A percentile compares a stretch with the other conserved stretches of the same genome.
phyloP scores from a whole-genome alignment of 73 alveolate genomes.

The Tetrahymena thermophila region DNA sequence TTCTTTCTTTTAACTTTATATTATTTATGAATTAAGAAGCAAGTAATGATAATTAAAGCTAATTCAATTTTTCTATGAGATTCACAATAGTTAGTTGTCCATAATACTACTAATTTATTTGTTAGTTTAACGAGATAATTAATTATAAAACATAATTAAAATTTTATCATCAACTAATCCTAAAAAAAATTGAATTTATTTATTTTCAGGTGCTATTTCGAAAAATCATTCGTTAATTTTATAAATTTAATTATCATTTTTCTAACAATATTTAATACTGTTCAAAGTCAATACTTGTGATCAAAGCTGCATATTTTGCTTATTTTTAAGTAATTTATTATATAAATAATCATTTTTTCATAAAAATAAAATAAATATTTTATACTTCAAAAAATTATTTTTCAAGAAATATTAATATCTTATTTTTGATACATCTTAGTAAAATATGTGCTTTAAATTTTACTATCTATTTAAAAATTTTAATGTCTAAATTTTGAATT shows the following conservation, averaged over 20 bases:
- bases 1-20: neutral
- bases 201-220: neutral
- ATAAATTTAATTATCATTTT: neutral
- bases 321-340: too few species aligned
- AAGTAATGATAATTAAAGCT: neutral
- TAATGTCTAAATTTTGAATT: too few species aligned
- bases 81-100: neutral
- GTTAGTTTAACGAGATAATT: neutral
- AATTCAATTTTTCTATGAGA: neutral
- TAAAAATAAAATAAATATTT: too few species aligned
- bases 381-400: too few species aligned
- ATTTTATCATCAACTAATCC: neutral
- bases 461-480: too few species aligned
- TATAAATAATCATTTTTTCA: too few species aligned
- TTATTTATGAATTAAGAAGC: neutral
- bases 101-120: neutral
- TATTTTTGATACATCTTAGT: too few species aligned
- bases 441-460: too few species aligned
- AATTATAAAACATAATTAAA: neutral
- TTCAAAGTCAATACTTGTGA: neutral
- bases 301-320: too few species aligned
- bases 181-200: neutral
- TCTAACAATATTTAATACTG: neutral
- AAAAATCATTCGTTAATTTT: neutral
- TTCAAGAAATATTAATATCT: too few species aligned